Evolutionary conservation across 1,284 basidiomycete species (phyloP).

Genomic region (Cutaneotrichosporon sp.): DNA sequence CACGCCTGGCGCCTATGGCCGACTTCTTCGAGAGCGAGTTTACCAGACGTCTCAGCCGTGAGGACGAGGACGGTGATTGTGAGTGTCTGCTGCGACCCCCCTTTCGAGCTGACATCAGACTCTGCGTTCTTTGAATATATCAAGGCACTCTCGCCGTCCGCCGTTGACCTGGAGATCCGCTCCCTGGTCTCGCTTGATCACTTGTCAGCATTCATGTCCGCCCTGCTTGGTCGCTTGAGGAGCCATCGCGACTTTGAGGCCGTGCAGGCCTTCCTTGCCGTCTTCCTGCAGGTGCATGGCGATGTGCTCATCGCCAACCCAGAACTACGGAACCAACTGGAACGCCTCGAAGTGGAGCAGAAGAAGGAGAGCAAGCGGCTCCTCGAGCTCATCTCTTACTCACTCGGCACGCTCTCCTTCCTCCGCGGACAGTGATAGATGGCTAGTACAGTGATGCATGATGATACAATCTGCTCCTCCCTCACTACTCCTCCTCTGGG

Average conservation of each 20-base stretch:
- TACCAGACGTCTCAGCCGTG: slow-evolving; percentile 59
- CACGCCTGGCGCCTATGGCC: slow-evolving; percentile 56
- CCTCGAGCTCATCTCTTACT: slow-evolving; percentile 46
- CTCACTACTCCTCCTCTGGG: slow-evolving; percentile 6
- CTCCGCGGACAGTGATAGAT: slow-evolving; percentile 21
- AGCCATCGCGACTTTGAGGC: slow-evolving; percentile 91
- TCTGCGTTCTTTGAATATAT: slow-evolving; percentile 78
- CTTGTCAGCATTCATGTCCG: slow-evolving; percentile 66
- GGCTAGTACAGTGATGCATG: not conserved
- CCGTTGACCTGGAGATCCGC: slow-evolving; percentile 84
- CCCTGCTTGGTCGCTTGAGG: slow-evolving; percentile 65
- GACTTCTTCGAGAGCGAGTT: slow-evolving; percentile 69
- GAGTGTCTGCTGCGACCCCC: slow-evolving; percentile 41
- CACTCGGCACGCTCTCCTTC: slow-evolving; percentile 47
- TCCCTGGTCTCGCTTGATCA: slow-evolving; percentile 62
- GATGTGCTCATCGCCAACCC: slow-evolving; percentile 67
- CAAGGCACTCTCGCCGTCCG: slow-evolving; percentile 82
- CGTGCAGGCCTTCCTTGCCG: slow-evolving; percentile 79
- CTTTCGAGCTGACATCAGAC: slow-evolving; percentile 52
- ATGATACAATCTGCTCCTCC: not conserved
- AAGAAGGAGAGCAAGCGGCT: slow-evolving; percentile 66
- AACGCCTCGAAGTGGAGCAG: slow-evolving; percentile 61
- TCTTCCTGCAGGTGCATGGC: slow-evolving; percentile 78
- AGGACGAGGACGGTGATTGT: slow-evolving; percentile 65
- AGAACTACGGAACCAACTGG: slow-evolving; percentile 59